Percentiles rank a stretch among this genome's conserved stretches.
Evolutionary conservation across 2,329 filamentous ascomycete genomes (phyloP).

Genomic region (Hypoxylon sp.): DNA sequence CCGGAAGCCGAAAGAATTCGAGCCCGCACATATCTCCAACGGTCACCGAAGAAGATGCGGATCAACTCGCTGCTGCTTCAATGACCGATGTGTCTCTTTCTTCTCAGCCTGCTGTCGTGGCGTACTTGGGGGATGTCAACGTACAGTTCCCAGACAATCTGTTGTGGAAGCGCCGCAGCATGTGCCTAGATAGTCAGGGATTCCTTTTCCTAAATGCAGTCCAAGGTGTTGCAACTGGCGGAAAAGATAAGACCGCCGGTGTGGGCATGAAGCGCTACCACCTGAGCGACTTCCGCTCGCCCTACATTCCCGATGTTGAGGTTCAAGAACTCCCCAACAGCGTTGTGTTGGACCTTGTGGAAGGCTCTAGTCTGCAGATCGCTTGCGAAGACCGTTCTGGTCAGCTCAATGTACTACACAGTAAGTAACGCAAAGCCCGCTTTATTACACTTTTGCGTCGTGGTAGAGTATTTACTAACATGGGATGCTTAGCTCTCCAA

Average conservation of each 20-base stretch:
- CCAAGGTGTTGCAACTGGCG: constrained; percentile 67
- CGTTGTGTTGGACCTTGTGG: constrained; percentile 71
- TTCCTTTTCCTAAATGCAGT: constrained; percentile 83
- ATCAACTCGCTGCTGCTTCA: constrained; percentile 50
- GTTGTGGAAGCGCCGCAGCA: constrained; percentile 93
- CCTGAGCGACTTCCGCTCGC: constrained; percentile 83
- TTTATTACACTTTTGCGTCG: background rate
- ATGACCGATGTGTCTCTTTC: constrained; percentile 45
- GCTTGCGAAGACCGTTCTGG: constrained; percentile 73
- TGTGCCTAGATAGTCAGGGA: constrained; percentile 86
- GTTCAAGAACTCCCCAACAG: constrained; percentile 94
- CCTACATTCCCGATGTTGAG: constrained; percentile 89
- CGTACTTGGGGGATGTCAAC: constrained; percentile 90
- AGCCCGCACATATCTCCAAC: constrained; percentile 64
- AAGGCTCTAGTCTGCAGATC: constrained; percentile 72
- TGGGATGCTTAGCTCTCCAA: constrained; percentile 56
- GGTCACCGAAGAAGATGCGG: constrained; percentile 63
- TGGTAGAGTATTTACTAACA: constrained; percentile 46
- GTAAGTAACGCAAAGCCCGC: constrained; percentile 57
- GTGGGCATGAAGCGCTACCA: constrained; percentile 80
- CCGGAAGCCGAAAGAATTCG: constrained; percentile 61
- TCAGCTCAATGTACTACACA: constrained; percentile 66
- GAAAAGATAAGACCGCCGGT: constrained; percentile 64
- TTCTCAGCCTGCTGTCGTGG: constrained; percentile 62
- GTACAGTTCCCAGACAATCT: constrained; percentile 97